Percentiles rank a stretch among this genome's conserved stretches.
Evolutionary conservation across 129 eudicot species (phyloP).

Genomic region (Tagetes erecta): DNA sequence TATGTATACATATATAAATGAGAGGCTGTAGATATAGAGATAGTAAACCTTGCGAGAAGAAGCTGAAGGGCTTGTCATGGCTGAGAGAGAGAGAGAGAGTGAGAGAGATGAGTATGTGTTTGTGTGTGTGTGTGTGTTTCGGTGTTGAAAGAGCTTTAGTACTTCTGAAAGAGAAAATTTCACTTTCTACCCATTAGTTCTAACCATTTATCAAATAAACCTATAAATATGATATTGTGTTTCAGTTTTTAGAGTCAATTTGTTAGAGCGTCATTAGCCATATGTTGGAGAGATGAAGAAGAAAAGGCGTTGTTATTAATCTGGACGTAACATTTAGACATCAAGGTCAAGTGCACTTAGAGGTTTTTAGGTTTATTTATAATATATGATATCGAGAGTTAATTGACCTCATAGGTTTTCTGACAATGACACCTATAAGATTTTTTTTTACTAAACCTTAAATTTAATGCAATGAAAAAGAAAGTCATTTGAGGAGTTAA

Average conservation of each 20-base stretch:
- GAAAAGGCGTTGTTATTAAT: no score
- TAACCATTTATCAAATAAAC: background rate
- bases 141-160: conserved; percentile 22
- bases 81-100: conserved; percentile 32
- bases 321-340: no score
- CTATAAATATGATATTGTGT: background rate
- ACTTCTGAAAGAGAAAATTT: background rate
- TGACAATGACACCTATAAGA: no score
- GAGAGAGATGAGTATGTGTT: conserved; percentile 16
- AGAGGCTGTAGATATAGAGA: background rate
- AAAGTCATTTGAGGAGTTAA: no score
- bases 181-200: background rate
- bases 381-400: no score
- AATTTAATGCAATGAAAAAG: no score
- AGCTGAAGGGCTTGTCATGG: conserved; percentile 69
- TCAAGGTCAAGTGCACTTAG: no score
- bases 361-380: no score
- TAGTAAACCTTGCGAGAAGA: conserved; percentile 62
- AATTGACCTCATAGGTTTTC: no score
- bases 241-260: background rate
- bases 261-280: background rate
- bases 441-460: no score
- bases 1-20: background rate
- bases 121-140: conserved; percentile 24
- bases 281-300: no score